phyloP scores from a whole-genome alignment of 352 stramenopile species.

The Globisporangium yorkense region DNA sequence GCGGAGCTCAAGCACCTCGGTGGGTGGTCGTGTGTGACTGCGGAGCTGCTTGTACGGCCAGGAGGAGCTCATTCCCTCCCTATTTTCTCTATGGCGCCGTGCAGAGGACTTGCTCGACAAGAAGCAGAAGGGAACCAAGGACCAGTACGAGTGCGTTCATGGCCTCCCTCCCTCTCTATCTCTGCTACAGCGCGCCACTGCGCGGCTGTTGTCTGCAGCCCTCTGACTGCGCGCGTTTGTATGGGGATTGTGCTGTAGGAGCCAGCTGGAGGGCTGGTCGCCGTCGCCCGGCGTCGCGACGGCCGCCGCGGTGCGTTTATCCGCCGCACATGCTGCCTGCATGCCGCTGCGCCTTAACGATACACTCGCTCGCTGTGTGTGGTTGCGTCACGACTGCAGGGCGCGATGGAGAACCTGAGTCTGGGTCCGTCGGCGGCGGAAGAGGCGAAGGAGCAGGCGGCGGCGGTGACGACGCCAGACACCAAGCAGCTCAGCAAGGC shows the following conservation, averaged over 20 bases:
- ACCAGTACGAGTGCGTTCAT: constrained; percentile 25
- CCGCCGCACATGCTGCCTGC: not conserved
- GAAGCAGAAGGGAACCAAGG: constrained; percentile 10
- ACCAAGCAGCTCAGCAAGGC: constrained; percentile 53
- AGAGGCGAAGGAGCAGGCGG: not conserved
- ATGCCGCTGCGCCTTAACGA: no score
- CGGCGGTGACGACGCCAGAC: not conserved
- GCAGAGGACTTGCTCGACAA: constrained; percentile 15
- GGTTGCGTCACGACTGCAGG: not conserved
- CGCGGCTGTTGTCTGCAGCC: no score
- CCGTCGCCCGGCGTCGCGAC: constrained; percentile 21
- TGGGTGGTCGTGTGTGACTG: constrained; percentile 11
- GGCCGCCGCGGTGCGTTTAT: constrained; percentile 3
- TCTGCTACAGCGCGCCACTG: not conserved
- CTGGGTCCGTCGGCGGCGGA: constrained; percentile 25
- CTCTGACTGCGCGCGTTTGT: not conserved
- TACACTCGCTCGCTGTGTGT: not conserved
- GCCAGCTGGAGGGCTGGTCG: constrained; percentile 60
- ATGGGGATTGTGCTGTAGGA: constrained; percentile 17
- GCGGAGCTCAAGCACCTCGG: constrained; percentile 43
- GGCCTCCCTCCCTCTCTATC: constrained; percentile 1
- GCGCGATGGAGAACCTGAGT: constrained; percentile 47
- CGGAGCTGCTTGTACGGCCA: not conserved
- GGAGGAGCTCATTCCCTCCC: not conserved
- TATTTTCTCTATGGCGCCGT: not conserved